Base-by-base conservation (phyloP, 2,329 filamentous ascomycete species). In the Epichloe sp. region DNA sequence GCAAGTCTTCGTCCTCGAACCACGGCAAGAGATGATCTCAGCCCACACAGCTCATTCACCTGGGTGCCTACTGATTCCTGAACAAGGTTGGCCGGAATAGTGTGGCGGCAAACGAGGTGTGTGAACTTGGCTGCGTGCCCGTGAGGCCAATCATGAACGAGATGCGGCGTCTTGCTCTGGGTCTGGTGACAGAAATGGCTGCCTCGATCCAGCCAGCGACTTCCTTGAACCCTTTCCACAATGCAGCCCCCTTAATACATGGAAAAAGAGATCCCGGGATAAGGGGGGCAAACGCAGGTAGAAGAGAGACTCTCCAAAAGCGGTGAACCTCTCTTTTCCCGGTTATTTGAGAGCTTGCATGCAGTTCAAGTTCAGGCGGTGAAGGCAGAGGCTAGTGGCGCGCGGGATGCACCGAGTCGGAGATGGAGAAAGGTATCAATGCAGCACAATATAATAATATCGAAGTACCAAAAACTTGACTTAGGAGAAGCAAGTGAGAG, bases 91-190 rank as follows among this genome's bases (percentile, higher is more conserved):
- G 47, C n/a, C 47, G 4, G 19, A 26, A 12, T 5, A 44, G 15
- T 43, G 48, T 44, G 48, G 48, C 34, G 41, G 34, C n/a, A 34
- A 17, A 7, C 8, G 21, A 15, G 23, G 41, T 38, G 48, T 23
- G 34, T 23, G 23, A 37, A 43, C 31, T 44, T n/a, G 23, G 48
- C 17, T 43, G 48, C 23, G 41, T 49, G 48, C 48, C 40, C 48
- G 48, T 49, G 48, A 49, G 40, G 21, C 21, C 31, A 49, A 49
- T 49, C 48, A 44, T 42, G 40, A 31, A 49, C 41, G 34, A 49
- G 41, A 37, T 17, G 21, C 26, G 26, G 26, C 26, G 26, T 10
- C 26, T 31, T 3, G 26, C 8, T 26, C 26, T 31, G 26, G 5
- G 31, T 38, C 10, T 37, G 14, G 36, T 26, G 11, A 10, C 5